Evolutionary conservation across 805 yeast species (phyloP).

Genomic region (Candida orba): DNA sequence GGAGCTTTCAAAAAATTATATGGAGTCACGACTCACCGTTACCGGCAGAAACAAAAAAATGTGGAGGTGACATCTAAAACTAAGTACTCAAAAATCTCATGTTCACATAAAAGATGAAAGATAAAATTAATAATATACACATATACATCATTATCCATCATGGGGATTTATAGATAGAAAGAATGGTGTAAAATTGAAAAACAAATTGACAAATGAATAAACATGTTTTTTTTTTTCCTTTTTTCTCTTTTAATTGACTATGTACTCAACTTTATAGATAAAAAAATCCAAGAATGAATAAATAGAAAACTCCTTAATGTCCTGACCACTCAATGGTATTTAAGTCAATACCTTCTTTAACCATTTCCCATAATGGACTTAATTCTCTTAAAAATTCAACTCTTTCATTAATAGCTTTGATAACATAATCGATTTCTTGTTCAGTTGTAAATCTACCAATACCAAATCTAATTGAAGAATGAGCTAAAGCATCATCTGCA

Average conservation of each 20-base stretch:
- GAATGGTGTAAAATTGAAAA: too few species aligned
- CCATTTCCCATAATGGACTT: conserved; percentile 98
- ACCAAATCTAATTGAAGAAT: conserved; percentile 96
- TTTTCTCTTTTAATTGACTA: too few species aligned
- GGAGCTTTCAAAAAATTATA: background rate
- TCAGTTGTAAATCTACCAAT: conserved; percentile 96
- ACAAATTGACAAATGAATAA: too few species aligned
- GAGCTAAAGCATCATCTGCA: conserved; percentile 97
- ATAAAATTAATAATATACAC: too few species aligned
- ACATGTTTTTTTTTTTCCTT: too few species aligned
- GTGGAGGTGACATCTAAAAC: too few species aligned
- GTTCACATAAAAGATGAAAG: too few species aligned
- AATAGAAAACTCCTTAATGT: conserved; percentile 38
- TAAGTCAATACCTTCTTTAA: conserved; percentile 94
- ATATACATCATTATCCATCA: too few species aligned
- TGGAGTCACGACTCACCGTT: background rate
- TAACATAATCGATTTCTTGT: conserved; percentile 89
- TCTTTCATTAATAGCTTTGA: conserved; percentile 80
- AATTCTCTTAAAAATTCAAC: conserved; percentile 87
- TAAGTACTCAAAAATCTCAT: too few species aligned
- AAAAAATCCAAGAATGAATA: background rate
- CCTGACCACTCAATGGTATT: conserved; percentile 97
- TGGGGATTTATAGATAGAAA: too few species aligned
- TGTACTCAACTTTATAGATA: too few species aligned
- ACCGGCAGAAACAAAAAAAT: background rate